Evolutionary conservation across 1,284 basidiomycete genomes (phyloP).

Genomic region (Chiua sp.): DNA sequence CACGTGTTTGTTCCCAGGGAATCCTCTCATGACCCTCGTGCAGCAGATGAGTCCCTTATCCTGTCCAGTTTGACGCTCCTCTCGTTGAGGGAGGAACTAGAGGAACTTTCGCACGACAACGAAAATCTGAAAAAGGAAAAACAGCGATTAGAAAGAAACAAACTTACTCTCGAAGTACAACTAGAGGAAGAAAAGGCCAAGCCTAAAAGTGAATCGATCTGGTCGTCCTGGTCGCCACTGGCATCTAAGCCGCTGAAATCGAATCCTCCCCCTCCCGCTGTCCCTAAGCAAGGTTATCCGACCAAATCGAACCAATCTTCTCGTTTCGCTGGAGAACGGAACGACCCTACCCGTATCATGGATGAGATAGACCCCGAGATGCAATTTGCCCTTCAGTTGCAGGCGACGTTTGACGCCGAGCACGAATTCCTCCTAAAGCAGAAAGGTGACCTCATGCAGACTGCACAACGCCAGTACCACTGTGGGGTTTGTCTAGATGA

Average conservation of each 20-base stretch:
- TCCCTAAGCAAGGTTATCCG: background rate
- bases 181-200: constrained; percentile 21
- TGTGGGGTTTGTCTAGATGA: constrained; percentile 66
- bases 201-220: background rate
- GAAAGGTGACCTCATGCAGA: constrained; percentile 35
- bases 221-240: background rate
- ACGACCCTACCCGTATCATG: background rate
- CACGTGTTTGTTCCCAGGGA: constrained; percentile 50
- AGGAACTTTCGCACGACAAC: constrained; percentile 40
- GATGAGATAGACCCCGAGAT: constrained; percentile 20
- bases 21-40: background rate
- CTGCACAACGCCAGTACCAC: constrained; percentile 44
- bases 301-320: background rate
- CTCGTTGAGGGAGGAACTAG: constrained; percentile 36
- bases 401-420: constrained; percentile 53
- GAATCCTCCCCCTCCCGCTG: background rate
- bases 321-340: background rate
- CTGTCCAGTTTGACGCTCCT: constrained; percentile 55
- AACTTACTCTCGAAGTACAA: constrained; percentile 36
- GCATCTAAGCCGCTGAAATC: constrained; percentile 4
- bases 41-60: constrained; percentile 40
- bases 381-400: constrained; percentile 42
- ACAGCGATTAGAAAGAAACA: constrained; percentile 34
- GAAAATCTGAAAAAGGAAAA: constrained; percentile 32
- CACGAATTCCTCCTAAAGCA: constrained; percentile 45